These are phyloP conservation scores for Solanum sparsipilum DNA, from an alignment of 257 asterid species.

Conservation along the genomic window DNA sequence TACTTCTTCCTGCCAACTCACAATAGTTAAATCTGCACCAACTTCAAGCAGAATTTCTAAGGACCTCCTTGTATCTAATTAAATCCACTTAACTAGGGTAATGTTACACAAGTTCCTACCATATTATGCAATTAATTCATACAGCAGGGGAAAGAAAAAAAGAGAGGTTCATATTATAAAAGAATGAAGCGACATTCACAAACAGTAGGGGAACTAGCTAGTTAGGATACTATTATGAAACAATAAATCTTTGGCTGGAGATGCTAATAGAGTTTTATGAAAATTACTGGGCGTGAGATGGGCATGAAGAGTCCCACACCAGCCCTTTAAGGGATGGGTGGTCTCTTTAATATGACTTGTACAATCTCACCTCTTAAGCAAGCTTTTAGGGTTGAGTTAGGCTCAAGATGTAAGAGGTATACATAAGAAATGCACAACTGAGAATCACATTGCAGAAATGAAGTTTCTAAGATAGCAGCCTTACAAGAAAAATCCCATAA, in stretches of 20 bases:
- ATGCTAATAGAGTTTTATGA: not conserved
- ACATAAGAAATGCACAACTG: not conserved
- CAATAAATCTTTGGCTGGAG: not conserved
- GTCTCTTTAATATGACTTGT: not conserved
- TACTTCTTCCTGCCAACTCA: not conserved
- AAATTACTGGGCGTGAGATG: not conserved
- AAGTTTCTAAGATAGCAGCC: not conserved
- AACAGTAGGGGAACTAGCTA: not conserved
- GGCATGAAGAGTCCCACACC: not conserved
- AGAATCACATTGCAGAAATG: not conserved
- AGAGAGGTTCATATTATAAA: not conserved
- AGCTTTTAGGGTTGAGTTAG: not conserved
- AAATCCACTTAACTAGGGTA: not conserved
- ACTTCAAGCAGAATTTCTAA: not conserved
- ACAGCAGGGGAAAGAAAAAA: not conserved
- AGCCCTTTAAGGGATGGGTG: not conserved
- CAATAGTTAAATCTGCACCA: not conserved
- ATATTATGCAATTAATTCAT: not conserved
- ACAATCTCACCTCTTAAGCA: not conserved
- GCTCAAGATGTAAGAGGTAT: not conserved
- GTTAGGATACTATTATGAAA: not conserved
- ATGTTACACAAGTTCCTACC: not conserved
- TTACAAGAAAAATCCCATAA: slow-evolving; percentile 31
- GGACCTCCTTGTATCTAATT: not conserved
- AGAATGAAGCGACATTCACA: not conserved